Conservation (phyloP, 2,329 filamentous ascomycete species). For the Aspergillus carbonarius region DNA sequence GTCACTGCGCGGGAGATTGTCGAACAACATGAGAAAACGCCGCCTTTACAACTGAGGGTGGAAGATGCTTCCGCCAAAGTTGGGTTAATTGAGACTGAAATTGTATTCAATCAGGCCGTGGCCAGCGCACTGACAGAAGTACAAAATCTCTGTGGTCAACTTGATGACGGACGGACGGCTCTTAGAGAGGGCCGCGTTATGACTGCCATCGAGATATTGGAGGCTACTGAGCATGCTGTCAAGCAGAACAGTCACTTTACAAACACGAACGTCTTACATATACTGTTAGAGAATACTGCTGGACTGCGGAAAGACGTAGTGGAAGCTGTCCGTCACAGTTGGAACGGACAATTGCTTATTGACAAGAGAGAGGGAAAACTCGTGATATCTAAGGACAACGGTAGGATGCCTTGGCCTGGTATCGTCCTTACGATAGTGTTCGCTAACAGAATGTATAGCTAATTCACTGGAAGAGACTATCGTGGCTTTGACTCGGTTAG, state of each 20-base stretch:
- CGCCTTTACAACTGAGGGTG: constrained; percentile 62
- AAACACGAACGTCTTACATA: constrained; percentile 43
- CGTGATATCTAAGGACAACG: constrained; percentile 53
- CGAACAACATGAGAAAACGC: constrained; percentile 69
- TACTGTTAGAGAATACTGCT: constrained; percentile 65
- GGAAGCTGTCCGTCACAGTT: constrained; percentile 66
- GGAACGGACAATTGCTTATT: constrained; percentile 66
- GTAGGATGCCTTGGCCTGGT: constrained; percentile 42
- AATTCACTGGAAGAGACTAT: constrained; percentile 32
- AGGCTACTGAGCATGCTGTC: constrained; percentile 41
- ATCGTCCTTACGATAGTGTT: neutral
- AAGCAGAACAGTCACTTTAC: constrained; percentile 28
- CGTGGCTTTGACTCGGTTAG: constrained; percentile 30
- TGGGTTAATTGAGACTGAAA: constrained; percentile 57
- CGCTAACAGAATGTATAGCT: constrained; percentile 14
- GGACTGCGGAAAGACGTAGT: constrained; percentile 67
- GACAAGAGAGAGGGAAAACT: constrained; percentile 58
- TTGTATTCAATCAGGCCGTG: constrained; percentile 59
- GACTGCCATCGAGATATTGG: constrained; percentile 50
- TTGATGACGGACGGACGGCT: constrained; percentile 49
- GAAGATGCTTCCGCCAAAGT: constrained; percentile 60
- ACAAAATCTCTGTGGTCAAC: constrained; percentile 48
- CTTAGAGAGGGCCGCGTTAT: constrained; percentile 47
- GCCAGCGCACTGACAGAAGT: constrained; percentile 52
- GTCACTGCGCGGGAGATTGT: constrained; percentile 78